Evolutionary conservation across 805 yeast species (phyloP), one percentile per base, ranked within the genome.

Genomic region (Metschnikowia santaceciliae): DNA sequence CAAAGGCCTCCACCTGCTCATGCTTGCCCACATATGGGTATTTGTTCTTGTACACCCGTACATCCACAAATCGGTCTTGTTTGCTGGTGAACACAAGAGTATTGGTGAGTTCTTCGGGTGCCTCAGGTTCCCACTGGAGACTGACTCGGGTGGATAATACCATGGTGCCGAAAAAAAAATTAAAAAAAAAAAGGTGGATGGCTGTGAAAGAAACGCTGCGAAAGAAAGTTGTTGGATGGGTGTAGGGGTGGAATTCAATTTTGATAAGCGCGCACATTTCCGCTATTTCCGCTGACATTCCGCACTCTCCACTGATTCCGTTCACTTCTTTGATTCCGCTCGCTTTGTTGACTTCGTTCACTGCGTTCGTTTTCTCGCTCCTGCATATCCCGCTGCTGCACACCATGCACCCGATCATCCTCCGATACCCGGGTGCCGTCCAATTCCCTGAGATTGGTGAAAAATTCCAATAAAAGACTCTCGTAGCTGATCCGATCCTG

Each of bases 71-170:
- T 51, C 72, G 70, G 2, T 68, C 70, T 1, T 61, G 55, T 1
- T 77, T 74, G 0, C 83, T 68, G 2, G 76, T 68, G 13, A 78
- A 56, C 3, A 80, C 84, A 58, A 80, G 54, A 0, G 86, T 81
- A 42, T 64, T 59, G 7, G 85, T 74, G 33, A 60, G 58, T 53
- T 81, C 86, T 3, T 58, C 55, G 4, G 77, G 67, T 6, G 54
- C 59, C 1, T 60, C 66, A 0, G 79, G 76, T 23, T 69, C 69
- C 85, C 85, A 81, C 62, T 75, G 78, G n/a, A 81, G 68, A 11
- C 79, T 72, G 10, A 78, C 54, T 62, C 86, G 68, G 1, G 76
- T 74, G 0, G 83, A 77, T 22, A 80, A 54, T 35, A 68, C 62
- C 63, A 65, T 64, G 46, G 13, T 15, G 23, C 6, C 19, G 3